Base-by-base conservation (phyloP, 768 basidiomycete species). In the Leccinum boreale region DNA sequence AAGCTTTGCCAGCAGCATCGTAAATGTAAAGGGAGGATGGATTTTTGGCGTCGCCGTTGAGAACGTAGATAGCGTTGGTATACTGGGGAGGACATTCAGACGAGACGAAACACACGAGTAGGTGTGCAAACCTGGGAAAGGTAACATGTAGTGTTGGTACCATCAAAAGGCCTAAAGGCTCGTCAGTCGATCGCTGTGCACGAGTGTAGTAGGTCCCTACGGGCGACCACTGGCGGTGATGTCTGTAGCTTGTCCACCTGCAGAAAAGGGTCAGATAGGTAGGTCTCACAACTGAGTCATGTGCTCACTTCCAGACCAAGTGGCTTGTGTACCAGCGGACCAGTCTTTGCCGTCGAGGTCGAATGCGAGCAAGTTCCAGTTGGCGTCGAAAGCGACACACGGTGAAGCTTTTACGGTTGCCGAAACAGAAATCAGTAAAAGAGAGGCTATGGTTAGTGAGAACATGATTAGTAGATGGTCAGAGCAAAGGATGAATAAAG, bases 321-420 rank as follows among this genome's bases (percentile, higher is more conserved):
- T 77, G 64, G 80, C 78, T 65, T 86, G 83, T 4, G 83, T 75
- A 12, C 93, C 91, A 51, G 90, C 85, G 63, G 83, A 85, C 77
- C 89, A 94, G 72, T 97, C 94, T 66, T 90, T 87, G 58, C 85
- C 87, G 56, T 86, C 83, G 59, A 92, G 82, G 55, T 90, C 91
- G 69, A 98, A 92, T 21, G 87, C 90, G 53, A 92, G 84, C 53
- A 98, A 81, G 71, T 95, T 92, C 85, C 87, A 94, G 64, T 74
- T 76, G 45, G 78, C 66, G 67, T 96, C 94, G 68, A 95, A 94
- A 21, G 87, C 81, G 39, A 93, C 77, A 69, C 94, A 96, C 4
- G 85, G 78, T 17, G 74, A 72, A 2, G 78, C 74, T 33, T 65
- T 69, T 58, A 77, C 75, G 39, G 69, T 57, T 8, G 66, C 57